Evolutionary conservation across 306 rosid genomes (phyloP).

Genomic region (Prunus davidiana): DNA sequence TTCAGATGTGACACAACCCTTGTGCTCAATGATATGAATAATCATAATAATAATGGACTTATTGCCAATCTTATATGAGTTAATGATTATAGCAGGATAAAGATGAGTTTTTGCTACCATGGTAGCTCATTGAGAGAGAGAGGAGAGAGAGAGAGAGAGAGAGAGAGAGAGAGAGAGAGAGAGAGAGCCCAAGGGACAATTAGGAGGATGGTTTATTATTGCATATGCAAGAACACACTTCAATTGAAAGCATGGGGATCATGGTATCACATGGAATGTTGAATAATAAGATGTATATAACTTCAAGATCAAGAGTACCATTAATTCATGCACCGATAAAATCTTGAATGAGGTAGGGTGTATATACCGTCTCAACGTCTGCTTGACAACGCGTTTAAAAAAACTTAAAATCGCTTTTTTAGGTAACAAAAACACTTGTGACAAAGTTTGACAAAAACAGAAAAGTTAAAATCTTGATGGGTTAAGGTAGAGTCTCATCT

Average conservation of each 20-base stretch:
- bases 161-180: background rate
- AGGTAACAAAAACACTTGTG: too few relatives aligned
- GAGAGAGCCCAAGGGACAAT: slow-evolving; percentile 12
- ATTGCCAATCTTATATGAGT: too few relatives aligned
- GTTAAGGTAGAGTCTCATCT: too few relatives aligned
- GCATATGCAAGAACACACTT: background rate
- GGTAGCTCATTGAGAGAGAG: background rate
- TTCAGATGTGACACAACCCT: slow-evolving; percentile 1
- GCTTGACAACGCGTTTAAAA: too few relatives aligned
- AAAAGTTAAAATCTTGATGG: too few relatives aligned
- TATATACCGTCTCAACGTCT: too few relatives aligned
- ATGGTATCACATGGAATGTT: slow-evolving; percentile 37
- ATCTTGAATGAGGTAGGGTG: too few relatives aligned
- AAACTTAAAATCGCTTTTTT: too few relatives aligned
- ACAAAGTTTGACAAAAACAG: too few relatives aligned
- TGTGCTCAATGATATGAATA: background rate
- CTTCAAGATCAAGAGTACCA: too few relatives aligned
- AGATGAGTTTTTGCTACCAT: background rate
- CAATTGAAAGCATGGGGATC: slow-evolving; percentile 13
- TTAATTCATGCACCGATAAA: too few relatives aligned
- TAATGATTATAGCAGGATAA: too few relatives aligned
- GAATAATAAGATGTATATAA: background rate
- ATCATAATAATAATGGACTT: background rate
- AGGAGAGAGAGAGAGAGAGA: background rate
- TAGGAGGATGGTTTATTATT: slow-evolving; percentile 29